Evolutionary conservation across 2,329 filamentous ascomycete genomes (phyloP).

Genomic region (Teratosphaeria nubilosa): DNA sequence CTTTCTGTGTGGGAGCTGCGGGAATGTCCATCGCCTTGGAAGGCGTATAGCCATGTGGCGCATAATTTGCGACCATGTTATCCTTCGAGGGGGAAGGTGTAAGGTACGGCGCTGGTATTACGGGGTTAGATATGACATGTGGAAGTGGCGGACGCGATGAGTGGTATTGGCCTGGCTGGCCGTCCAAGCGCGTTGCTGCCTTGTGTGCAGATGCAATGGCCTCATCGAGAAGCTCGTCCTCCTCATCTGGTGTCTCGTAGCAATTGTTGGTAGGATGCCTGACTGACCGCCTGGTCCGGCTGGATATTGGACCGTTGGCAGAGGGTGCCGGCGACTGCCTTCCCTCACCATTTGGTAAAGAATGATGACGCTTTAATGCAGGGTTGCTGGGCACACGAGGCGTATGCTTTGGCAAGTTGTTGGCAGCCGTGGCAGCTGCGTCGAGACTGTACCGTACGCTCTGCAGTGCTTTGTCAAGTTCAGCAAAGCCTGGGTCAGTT

Average conservation of each 20-base stretch:
- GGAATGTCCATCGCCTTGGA: slow-evolving; percentile 63
- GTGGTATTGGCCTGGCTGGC: slow-evolving; percentile 5
- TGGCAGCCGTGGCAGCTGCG: slow-evolving; percentile 25
- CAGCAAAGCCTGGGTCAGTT: slow-evolving; percentile 44
- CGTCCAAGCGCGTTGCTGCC: slow-evolving; percentile 61
- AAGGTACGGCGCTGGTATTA: slow-evolving; percentile 43
- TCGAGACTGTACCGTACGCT: slow-evolving; percentile 51
- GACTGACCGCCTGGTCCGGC: slow-evolving; percentile 68
- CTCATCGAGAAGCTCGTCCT: slow-evolving; percentile 91
- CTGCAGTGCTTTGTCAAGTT: slow-evolving; percentile 52
- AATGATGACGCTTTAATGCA: slow-evolving; percentile 41
- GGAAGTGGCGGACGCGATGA: slow-evolving; percentile 40
- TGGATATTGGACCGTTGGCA: slow-evolving; percentile 54
- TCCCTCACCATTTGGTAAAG: slow-evolving; percentile 37
- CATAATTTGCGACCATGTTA: slow-evolving; percentile 65
- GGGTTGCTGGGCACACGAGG: slow-evolving; percentile 34
- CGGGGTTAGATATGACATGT: slow-evolving; percentile 56
- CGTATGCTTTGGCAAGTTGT: slow-evolving; percentile 22
- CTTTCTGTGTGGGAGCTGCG: slow-evolving; percentile 45
- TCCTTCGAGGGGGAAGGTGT: slow-evolving; percentile 73
- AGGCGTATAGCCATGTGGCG: slow-evolving; percentile 51
- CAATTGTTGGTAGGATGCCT: slow-evolving; percentile 63
- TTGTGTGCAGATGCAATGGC: slow-evolving; percentile 67
- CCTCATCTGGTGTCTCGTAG: slow-evolving; percentile 92
- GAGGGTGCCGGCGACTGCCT: slow-evolving; percentile 44